These are phyloP conservation scores for Marsdenia floribunda DNA, from an alignment of 257 asterid species.

Conservation along the genomic window DNA sequence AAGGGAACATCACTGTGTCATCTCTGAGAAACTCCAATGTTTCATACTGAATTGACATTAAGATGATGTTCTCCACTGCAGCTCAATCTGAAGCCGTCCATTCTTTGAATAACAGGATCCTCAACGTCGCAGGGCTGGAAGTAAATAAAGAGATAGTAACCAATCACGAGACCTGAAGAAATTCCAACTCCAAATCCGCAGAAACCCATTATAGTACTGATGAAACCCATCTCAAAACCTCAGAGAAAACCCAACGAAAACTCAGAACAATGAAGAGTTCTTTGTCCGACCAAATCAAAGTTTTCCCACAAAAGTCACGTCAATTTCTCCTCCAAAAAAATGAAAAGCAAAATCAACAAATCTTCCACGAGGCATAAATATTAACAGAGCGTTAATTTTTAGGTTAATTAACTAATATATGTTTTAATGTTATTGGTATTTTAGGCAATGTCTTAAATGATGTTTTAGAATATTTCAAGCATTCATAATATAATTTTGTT, in stretches of 20 bases:
- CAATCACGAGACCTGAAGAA: constrained; percentile 35
- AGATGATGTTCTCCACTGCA: constrained; percentile 41
- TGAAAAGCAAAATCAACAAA: not conserved
- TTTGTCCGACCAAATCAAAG: not conserved
- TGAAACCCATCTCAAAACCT: constrained; percentile 51
- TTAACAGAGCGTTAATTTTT: too few relatives aligned
- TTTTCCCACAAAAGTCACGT: constrained; percentile 4
- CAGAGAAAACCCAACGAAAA: not conserved
- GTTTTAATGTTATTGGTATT: too few relatives aligned
- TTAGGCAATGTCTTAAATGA: too few relatives aligned
- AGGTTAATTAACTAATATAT: too few relatives aligned
- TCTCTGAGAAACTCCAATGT: not conserved
- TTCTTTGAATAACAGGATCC: constrained; percentile 46
- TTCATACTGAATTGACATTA: not conserved
- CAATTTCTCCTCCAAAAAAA: constrained; percentile 11
- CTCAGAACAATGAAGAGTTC: too few relatives aligned
- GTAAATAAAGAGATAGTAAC: constrained; percentile 52
- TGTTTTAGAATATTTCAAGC: too few relatives aligned
- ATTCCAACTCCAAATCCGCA: constrained; percentile 92
- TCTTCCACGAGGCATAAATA: constrained; percentile 1
- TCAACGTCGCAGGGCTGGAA: too few relatives aligned
- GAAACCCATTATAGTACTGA: constrained; percentile 61
- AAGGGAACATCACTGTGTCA: not conserved
- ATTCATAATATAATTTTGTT: too few relatives aligned
- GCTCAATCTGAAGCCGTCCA: constrained; percentile 37